Percentiles rank a stretch among this genome's conserved stretches.
phyloP scores from a whole-genome alignment of 2,329 filamentous ascomycete genomes.

The Massarina eburnea region DNA sequence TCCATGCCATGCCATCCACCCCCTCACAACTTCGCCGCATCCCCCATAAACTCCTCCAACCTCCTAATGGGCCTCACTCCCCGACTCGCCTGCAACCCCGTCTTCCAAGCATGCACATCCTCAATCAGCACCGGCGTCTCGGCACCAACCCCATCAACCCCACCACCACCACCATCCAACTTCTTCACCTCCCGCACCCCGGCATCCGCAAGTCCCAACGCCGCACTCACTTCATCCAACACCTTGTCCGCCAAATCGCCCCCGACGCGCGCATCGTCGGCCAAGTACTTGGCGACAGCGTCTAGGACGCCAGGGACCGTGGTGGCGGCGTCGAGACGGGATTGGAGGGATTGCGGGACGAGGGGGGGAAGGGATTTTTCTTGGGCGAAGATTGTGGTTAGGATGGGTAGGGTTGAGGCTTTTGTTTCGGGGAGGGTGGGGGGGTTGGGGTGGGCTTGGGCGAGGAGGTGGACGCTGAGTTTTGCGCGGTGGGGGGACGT shows the following conservation, averaged over 20 bases:
- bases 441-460: conserved; percentile 59
- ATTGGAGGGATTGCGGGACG: no score
- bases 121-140: conserved; percentile 63
- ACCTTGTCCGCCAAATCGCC: conserved; percentile 54
- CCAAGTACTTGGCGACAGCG: conserved; percentile 53
- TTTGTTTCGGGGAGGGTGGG: conserved; percentile 47
- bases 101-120: conserved; percentile 80
- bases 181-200: conserved; percentile 45
- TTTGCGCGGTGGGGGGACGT: conserved; percentile 75
- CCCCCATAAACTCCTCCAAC: conserved; percentile 81
- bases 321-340: conserved; percentile 38
- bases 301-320: conserved; percentile 53
- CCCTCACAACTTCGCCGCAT: conserved; percentile 74
- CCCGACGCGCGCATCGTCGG: conserved; percentile 47
- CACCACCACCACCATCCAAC: conserved; percentile 30
- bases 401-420: conserved; percentile 38
- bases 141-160: conserved; percentile 23
- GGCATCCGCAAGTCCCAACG: conserved; percentile 45
- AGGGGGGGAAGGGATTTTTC: conserved; percentile 45
- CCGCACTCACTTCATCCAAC: conserved; percentile 52
- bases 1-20: background rate
- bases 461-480: conserved; percentile 78
- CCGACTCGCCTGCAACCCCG: conserved; percentile 68
- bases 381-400: conserved; percentile 51
- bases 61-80: conserved; percentile 74